Conservation (phyloP, 2,329 filamentous ascomycete species). For the Bipolaris sorokiniana region DNA sequence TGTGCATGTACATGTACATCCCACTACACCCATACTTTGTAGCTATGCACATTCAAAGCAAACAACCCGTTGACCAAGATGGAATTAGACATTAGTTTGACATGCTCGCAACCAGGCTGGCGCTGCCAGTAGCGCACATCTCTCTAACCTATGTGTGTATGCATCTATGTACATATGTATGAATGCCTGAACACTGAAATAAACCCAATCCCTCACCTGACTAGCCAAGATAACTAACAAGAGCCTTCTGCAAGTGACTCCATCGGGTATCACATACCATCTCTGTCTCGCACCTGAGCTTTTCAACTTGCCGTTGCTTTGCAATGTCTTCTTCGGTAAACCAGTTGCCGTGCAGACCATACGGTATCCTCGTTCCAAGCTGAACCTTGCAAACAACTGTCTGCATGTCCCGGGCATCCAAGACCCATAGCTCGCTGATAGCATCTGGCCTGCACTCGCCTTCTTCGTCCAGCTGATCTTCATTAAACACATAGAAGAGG, state of each 20-base stretch:
- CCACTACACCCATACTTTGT: not conserved
- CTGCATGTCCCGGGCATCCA: conserved; percentile 68
- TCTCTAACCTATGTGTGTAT: not conserved
- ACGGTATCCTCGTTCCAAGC: conserved; percentile 71
- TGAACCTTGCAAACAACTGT: conserved; percentile 64
- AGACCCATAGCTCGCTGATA: conserved; percentile 69
- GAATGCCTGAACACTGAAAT: not conserved
- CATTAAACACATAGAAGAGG: conserved; percentile 73
- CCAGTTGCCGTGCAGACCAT: conserved; percentile 63
- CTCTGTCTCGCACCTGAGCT: conserved; percentile 27
- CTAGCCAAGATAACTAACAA: conserved; percentile 22
- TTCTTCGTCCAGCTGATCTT: conserved; percentile 63
- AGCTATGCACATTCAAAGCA: not conserved
- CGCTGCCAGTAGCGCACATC: not conserved
- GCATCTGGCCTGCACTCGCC: conserved; percentile 53
- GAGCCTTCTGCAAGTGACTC: conserved; percentile 17
- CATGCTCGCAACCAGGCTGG: not conserved
- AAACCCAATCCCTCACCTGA: not conserved
- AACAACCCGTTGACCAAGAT: not conserved
- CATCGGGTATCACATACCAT: conserved; percentile 7
- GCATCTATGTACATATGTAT: too few relatives aligned
- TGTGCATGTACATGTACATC: too few relatives aligned
- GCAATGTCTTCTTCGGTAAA: conserved; percentile 45
- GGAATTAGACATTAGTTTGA: not conserved
- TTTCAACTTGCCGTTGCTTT: conserved; percentile 36